Percentiles rank a stretch among this genome's conserved stretches.
Conservation (phyloP, 2,329 filamentous ascomycete genomes). For the Karstenula rhodostoma region DNA sequence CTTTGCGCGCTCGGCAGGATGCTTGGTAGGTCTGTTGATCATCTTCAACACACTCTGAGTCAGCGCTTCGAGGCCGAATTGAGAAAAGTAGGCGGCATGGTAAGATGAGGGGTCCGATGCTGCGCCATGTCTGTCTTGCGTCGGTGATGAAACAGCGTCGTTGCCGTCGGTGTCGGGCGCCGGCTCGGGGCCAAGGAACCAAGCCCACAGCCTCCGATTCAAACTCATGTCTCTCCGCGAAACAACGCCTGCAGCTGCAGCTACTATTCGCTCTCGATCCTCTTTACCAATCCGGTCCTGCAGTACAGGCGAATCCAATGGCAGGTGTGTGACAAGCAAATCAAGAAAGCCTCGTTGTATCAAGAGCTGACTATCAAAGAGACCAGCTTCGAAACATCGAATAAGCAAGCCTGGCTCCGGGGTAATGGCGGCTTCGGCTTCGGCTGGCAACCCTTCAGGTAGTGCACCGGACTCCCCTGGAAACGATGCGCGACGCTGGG, state of each 20-base stretch:
- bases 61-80: constrained; percentile 77
- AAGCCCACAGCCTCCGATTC: constrained; percentile 93
- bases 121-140: constrained; percentile 61
- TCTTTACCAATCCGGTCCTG: constrained; percentile 75
- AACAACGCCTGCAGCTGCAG: constrained; percentile 86
- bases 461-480: constrained; percentile 23
- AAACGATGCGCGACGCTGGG: constrained; percentile 24
- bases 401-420: constrained; percentile 92
- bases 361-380: constrained; percentile 85
- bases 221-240: constrained; percentile 94
- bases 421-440: constrained; percentile 75
- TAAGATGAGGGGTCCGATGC: constrained; percentile 50
- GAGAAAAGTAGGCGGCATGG: constrained; percentile 76
- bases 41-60: constrained; percentile 78
- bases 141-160: constrained; percentile 46
- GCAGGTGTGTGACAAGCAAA: constrained; percentile 87
- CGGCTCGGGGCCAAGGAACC: constrained; percentile 86
- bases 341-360: constrained; percentile 96
- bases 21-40: constrained; percentile 66
- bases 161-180: constrained; percentile 48
- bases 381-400: constrained; percentile 88
- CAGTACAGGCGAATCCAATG: constrained; percentile 81
- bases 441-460: constrained; percentile 52
- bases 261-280: constrained; percentile 83
- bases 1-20: constrained; percentile 74